Base-by-base conservation (phyloP, 306 rosid species). In the Cicer arietinum region DNA sequence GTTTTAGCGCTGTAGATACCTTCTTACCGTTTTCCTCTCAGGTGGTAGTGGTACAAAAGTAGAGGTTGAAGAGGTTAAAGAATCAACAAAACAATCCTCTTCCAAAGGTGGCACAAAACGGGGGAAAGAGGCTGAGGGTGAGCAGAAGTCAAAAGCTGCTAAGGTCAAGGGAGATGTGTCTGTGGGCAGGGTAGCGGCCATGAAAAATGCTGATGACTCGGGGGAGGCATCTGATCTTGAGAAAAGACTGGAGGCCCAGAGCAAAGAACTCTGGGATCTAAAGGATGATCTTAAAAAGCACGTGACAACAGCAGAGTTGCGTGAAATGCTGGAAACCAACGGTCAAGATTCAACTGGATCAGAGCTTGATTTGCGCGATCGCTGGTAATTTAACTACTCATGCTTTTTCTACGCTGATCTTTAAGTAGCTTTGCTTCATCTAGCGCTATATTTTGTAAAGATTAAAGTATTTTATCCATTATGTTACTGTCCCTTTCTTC, bases 331-430 rank as follows among this genome's bases (percentile, higher is more conserved):
- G 76, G 93, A 90, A 77, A 78, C 41, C 77, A 94, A 94, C 68
- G 79, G 17, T 78, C 96, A 90, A 81, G 96, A 85, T 80, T 85
- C 90, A 70, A 76, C 90, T 8, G 97, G 99, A 82, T 92, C 99
- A 78, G 99, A 92, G 80, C 88, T 92, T 80, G 96, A 92, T 85
- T 85, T 94, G 84, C 97, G 95, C 14, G 97, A 94, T 48, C 97
- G 84, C 84, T 92, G 97, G 99, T 94, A 92, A 54, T 69, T 71
- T 77, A 18, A 9, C 59, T n/a, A 45, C 8, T 61, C 54, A 6
- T 43, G 30, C 50, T 22, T 35, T 54, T 51, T 76, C 46, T 60
- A 10, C 46, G 18, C 46, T 53, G 53, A 66, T 71, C 40, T 35
- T 42, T 58, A 58, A 66, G 45, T 58, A 51, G 17, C 46, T 61